Evolutionary conservation across 2,329 filamentous ascomycete genomes (phyloP).

Genomic region (Magnaporthiopsis poae): DNA sequence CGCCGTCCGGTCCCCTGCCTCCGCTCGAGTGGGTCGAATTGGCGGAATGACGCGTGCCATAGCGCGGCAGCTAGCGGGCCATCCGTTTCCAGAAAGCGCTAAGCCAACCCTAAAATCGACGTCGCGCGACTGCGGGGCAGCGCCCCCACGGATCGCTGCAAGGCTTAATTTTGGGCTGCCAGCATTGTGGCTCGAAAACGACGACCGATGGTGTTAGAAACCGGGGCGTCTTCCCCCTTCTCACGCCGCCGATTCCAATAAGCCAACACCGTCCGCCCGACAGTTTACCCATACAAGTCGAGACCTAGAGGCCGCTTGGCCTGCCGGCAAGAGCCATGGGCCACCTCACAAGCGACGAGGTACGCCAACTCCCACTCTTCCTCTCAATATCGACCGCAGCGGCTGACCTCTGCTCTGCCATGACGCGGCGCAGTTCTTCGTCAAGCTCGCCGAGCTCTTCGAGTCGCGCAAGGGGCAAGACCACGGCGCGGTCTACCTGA

Average conservation of each 20-base stretch:
- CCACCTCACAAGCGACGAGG: conserved; percentile 31
- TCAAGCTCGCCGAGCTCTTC: conserved; percentile 58
- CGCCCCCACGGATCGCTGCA: neutral
- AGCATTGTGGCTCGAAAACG: neutral
- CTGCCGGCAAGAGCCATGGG: conserved; percentile 18
- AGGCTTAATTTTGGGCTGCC: neutral
- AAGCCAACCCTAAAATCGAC: conserved; percentile 12
- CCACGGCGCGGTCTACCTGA: conserved; percentile 64
- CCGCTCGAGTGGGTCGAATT: neutral
- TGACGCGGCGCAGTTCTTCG: conserved; percentile 54
- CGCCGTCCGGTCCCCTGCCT: neutral
- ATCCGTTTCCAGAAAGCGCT: neutral
- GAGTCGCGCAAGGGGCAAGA: conserved; percentile 55
- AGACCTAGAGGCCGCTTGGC: neutral
- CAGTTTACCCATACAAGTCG: neutral
- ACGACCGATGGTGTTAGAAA: neutral
- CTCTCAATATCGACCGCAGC: too few species aligned
- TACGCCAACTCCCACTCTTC: conserved; percentile 10
- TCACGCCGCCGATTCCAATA: too few species aligned
- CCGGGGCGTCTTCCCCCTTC: neutral
- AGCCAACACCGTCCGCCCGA: neutral
- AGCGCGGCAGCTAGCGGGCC: neutral
- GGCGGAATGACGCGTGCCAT: conserved; percentile 1
- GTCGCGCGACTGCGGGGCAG: conserved; percentile 12
- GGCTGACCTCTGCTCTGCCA: neutral